A percentile compares a stretch with the other conserved stretches of the same genome.
phyloP scores from a whole-genome alignment of 148 eudicot genomes.

The Beta vulgaris region DNA sequence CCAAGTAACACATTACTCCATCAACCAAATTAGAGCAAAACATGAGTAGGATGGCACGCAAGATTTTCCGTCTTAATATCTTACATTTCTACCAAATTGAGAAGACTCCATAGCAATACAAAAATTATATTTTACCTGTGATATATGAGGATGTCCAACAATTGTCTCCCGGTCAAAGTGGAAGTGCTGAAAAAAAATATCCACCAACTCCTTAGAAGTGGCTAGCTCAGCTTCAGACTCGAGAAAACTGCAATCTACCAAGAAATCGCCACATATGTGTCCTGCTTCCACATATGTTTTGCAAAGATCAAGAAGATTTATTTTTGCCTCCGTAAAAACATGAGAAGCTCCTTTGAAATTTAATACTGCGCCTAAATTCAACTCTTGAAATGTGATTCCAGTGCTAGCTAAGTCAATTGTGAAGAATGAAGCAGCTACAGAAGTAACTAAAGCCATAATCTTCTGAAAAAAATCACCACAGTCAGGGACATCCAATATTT shows the following conservation, averaged over 20 bases:
- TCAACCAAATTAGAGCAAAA: neutral
- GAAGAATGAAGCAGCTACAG: constrained; percentile 60
- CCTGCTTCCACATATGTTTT: constrained; percentile 41
- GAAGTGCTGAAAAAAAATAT: constrained; percentile 46
- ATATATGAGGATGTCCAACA: constrained; percentile 43
- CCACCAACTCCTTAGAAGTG: constrained; percentile 66
- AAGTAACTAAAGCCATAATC: constrained; percentile 48
- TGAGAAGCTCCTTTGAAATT: constrained; percentile 36
- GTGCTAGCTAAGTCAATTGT: constrained; percentile 39
- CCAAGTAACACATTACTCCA: neutral
- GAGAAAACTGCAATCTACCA: constrained; percentile 48
- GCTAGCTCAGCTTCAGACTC: constrained; percentile 58
- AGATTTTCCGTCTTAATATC: neutral
- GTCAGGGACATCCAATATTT: constrained; percentile 46
- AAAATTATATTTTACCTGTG: constrained; percentile 52
- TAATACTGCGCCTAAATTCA: constrained; percentile 31
- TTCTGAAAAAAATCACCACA: constrained; percentile 40
- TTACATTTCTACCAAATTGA: neutral
- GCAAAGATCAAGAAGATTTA: constrained; percentile 52
- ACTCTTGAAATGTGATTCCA: constrained; percentile 39
- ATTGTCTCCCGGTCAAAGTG: constrained; percentile 34
- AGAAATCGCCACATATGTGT: constrained; percentile 34
- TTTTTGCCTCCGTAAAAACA: constrained; percentile 51
- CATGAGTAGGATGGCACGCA: neutral
- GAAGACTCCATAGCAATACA: neutral